Base-by-base conservation (phyloP, 2,329 filamentous ascomycete genomes). In the Penicillium sp. region DNA sequence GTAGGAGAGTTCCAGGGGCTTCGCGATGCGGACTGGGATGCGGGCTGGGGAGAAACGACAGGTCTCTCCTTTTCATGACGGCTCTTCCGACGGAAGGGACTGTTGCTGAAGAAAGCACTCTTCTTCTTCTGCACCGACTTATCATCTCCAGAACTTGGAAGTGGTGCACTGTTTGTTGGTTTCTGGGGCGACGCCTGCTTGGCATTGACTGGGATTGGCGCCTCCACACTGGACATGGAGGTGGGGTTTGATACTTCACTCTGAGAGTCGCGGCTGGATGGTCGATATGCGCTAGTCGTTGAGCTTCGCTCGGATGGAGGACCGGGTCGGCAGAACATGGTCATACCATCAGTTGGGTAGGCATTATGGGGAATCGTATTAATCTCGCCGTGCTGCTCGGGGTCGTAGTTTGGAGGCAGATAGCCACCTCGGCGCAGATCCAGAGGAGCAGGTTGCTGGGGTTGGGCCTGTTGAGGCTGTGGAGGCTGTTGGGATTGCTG, bases 261-360 rank as follows among this genome's bases (percentile, higher is more conserved):
- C 61, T 89, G 86, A 44, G 90, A 94, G 65, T 95, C 92, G 58
- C 89, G 84, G 69, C 90, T 96, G 13, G 87, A 87, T 42, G 91
- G 90, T 41, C 91, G 82, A 44, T 82, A 85, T 22, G 85, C 82
- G 55, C 84, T 87, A 40, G 81, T 84, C 20, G 81, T 80, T 24
- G 86, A 87, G 72, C 80, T 91, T 72, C 74, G 83, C 74, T 86
- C 85, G n/a, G 84, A 87, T 44, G 81, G 81, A 35, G 86, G 82
- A 4, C 85, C 88, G 35, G 89, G 86, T 53, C 91, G 85, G 72
- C 92, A 97, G 56, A 96, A 87, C 83, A 97, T 95, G 0, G 92
- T 96, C 91, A 97, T 97, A 4, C 92, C 92, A 68, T 97, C 92
- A 70, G 88, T 84, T 0, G 92, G 92, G 68, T 96, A 96, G 9